A percentile compares a stretch with the other conserved stretches of the same genome.
Conservation (phyloP, 768 basidiomycete genomes). For the Sarcomyxa edulis region DNA sequence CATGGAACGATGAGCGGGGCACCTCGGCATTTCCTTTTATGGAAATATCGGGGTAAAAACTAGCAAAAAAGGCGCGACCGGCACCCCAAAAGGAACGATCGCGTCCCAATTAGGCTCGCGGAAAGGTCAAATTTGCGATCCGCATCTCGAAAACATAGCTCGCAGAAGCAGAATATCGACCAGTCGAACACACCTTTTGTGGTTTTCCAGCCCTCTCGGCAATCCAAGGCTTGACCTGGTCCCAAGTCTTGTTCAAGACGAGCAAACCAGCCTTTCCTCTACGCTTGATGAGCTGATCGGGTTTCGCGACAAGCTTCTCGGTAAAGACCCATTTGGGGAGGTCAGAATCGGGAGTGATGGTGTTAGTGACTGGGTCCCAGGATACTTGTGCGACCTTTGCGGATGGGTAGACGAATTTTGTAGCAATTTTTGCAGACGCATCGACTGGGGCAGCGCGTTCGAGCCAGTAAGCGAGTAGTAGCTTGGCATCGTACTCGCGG, state of each 20-base stretch:
- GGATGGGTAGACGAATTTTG: slow-evolving; percentile 58
- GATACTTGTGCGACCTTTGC: slow-evolving; percentile 84
- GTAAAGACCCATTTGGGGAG: slow-evolving; percentile 80
- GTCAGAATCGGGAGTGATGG: slow-evolving; percentile 44
- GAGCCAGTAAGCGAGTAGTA: slow-evolving; percentile 96
- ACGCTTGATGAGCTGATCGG: slow-evolving; percentile 98
- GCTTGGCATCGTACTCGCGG: slow-evolving; percentile 98
- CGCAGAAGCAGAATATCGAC: background rate
- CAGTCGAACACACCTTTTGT: slow-evolving; percentile 59
- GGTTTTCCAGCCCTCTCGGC: slow-evolving; percentile 85
- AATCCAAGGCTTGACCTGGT: slow-evolving; percentile 86
- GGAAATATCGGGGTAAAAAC: no score
- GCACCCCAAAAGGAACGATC: background rate
- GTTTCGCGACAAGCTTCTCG: slow-evolving; percentile 90
- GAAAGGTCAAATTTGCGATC: no score
- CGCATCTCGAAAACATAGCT: background rate
- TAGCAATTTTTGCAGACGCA: slow-evolving; percentile 45
- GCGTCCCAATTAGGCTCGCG: no score
- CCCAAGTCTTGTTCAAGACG: slow-evolving; percentile 89
- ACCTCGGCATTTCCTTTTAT: no score
- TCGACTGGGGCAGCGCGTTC: slow-evolving; percentile 81
- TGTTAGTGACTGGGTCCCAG: slow-evolving; percentile 69
- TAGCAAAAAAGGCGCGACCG: no score
- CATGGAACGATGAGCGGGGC: no score
- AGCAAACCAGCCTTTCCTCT: slow-evolving; percentile 97